phyloP scores from a whole-genome alignment of 1,284 basidiomycete species.

The Melampsora americana region DNA sequence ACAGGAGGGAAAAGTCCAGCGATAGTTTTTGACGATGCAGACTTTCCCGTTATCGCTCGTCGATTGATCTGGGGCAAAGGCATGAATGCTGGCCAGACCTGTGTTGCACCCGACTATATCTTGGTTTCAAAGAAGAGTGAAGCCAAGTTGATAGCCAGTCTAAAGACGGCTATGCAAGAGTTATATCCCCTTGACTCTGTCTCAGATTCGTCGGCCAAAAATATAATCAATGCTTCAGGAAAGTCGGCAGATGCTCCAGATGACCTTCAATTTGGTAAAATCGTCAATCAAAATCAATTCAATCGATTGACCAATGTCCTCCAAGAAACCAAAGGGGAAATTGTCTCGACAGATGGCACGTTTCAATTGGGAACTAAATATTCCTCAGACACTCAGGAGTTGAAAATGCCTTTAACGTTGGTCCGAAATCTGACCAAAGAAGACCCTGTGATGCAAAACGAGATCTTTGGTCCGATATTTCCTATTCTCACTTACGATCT shows the following conservation, averaged over 20 bases:
- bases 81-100: slow-evolving; percentile 52
- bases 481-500: slow-evolving; percentile 50
- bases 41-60: slow-evolving; percentile 53
- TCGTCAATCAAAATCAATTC: slow-evolving; percentile 54
- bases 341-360: slow-evolving; percentile 51
- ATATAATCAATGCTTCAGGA: background rate
- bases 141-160: slow-evolving; percentile 50
- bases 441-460: slow-evolving; percentile 55
- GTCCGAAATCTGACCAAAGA: slow-evolving; percentile 52
- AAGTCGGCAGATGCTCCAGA: slow-evolving; percentile 6
- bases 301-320: slow-evolving; percentile 53
- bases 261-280: slow-evolving; percentile 46
- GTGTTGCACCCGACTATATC: slow-evolving; percentile 54
- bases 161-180: slow-evolving; percentile 50
- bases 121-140: slow-evolving; percentile 51
- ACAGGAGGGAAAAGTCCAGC: slow-evolving; percentile 56
- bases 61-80: slow-evolving; percentile 56
- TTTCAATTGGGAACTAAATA: slow-evolving; percentile 28
- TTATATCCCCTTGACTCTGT: slow-evolving; percentile 49
- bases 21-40: slow-evolving; percentile 55
- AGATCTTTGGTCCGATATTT: slow-evolving; percentile 57
- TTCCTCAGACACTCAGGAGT: slow-evolving; percentile 42
- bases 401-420: slow-evolving; percentile 53
- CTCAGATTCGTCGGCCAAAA: background rate
- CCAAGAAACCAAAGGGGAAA: slow-evolving; percentile 53